Percentiles rank a stretch among this genome's conserved stretches.
phyloP scores from a whole-genome alignment of 2,329 filamentous ascomycete genomes.

The Periconia digitata region DNA sequence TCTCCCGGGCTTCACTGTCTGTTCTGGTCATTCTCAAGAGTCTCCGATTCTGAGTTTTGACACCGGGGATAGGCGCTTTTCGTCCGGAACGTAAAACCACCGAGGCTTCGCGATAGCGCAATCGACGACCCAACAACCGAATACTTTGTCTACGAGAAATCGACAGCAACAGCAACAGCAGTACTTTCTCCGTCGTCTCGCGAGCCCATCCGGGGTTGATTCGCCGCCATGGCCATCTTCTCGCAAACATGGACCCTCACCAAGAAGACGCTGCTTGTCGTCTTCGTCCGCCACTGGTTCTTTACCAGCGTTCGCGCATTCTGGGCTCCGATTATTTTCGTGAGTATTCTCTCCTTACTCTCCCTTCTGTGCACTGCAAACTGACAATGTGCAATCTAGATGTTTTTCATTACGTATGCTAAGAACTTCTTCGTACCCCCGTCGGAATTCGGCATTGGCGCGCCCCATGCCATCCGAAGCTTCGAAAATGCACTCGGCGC shows the following conservation, averaged over 20 bases:
- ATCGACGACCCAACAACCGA: too few species aligned
- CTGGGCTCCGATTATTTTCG: slow-evolving; percentile 58
- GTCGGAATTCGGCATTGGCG: slow-evolving; percentile 72
- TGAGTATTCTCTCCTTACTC: slow-evolving; percentile 15
- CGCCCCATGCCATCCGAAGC: slow-evolving; percentile 61
- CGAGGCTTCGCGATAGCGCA: too few species aligned
- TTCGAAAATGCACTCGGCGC: slow-evolving; percentile 64
- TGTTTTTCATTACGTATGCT: slow-evolving; percentile 63
- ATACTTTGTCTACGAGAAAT: too few species aligned
- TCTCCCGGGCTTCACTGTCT: neutral
- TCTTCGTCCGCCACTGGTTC: slow-evolving; percentile 56
- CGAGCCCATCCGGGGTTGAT: neutral
- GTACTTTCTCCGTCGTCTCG: neutral
- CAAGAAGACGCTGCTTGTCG: slow-evolving; percentile 59
- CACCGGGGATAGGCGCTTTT: neutral
- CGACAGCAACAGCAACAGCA: too few species aligned
- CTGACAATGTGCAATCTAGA: slow-evolving; percentile 27
- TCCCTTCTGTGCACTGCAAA: neutral
- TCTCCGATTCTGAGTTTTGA: neutral
- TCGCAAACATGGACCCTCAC: slow-evolving; percentile 59
- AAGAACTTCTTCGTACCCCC: slow-evolving; percentile 83
- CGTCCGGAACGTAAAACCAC: too few species aligned
- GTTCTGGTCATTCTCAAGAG: too few species aligned
- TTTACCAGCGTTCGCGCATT: slow-evolving; percentile 59
- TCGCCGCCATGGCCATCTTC: slow-evolving; percentile 37